Percentiles rank a stretch among this genome's conserved stretches.
These are phyloP conservation scores for Rubia yunnanensis DNA, from an alignment of 257 asterid genomes.

Conservation along the genomic window DNA sequence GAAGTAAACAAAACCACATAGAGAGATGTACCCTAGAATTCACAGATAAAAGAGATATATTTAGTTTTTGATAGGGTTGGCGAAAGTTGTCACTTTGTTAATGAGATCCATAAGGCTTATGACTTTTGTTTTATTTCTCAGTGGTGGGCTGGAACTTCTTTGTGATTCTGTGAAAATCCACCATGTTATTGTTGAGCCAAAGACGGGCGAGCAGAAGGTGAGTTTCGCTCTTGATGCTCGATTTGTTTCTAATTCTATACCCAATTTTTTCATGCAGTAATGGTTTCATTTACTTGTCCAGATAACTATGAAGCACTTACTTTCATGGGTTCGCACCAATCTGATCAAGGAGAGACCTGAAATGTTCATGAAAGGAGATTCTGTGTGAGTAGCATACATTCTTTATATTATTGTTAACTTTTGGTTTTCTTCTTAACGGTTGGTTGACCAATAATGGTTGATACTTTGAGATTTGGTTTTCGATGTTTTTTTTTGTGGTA, in stretches of 20 bases:
- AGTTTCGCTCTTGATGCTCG: conserved; percentile 6
- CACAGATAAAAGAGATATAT: background rate
- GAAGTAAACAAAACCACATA: background rate
- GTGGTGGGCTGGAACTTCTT: conserved; percentile 95
- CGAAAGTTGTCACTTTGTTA: background rate
- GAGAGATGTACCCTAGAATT: background rate
- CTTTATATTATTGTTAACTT: too few relatives aligned
- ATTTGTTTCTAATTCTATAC: background rate
- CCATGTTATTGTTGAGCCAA: conserved; percentile 49
- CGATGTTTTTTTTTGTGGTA: background rate
- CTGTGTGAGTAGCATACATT: conserved; percentile 57
- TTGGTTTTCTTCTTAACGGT: background rate
- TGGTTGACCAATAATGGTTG: background rate
- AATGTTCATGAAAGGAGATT: conserved; percentile 96
- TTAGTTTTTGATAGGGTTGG: background rate
- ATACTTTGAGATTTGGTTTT: background rate
- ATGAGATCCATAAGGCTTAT: conserved; percentile 6
- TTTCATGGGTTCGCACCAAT: conserved; percentile 78
- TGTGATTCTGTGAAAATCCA: conserved; percentile 88
- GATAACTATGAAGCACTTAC: conserved; percentile 75
- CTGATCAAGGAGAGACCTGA: conserved; percentile 97
- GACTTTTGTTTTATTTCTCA: conserved; percentile 18
- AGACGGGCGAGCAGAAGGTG: conserved; percentile 56
- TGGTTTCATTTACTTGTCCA: conserved; percentile 23
- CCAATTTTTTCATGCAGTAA: background rate